Evolutionary conservation across 352 stramenopile species (phyloP), one percentile per base, ranked within the genome.

Genomic region (Phytophthora europaea): DNA sequence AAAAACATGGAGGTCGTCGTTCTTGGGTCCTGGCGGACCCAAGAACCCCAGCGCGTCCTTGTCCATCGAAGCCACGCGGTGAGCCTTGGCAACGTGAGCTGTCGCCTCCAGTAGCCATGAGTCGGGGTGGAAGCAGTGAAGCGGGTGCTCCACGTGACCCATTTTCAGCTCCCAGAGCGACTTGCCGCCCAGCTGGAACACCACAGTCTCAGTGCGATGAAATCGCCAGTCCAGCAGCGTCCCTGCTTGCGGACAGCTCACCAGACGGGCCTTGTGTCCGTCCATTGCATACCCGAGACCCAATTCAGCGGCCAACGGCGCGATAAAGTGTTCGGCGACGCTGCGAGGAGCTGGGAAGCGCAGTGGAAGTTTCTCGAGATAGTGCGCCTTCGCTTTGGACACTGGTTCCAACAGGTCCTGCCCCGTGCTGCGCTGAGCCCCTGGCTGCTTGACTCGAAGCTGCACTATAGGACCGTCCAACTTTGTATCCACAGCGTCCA

Each of bases 141-240:
- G 40, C 2, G 84, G 87, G 23, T 67, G 43, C 1, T 73, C 47
- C 22, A 89, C 52, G 15, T 34, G 13, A 3, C 53, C 58, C 20
- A 36, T 47, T 50, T 79, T 76, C 4, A 69, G 40, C 47, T 70
- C 81, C 78, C 80, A 89, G 26, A 62, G 1, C 1, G 62, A 36
- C 2, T 78, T 81, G 0, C 84, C 87, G 3, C 48, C 57, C 5
- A 91, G 61, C 15, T 78, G 70, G 15, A 94, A 72, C 3, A 87
- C 59, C 40, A 94, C 75, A 1, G 26, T 76, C 51, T 91, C 75
- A 0, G 45, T 65, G 15, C 63, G 69, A 38, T 81, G 75, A 38
- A 84, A 84, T n/a, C 74, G 83, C 84, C 82, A 92, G 10, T 80
- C 67, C 5, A 75, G n/a, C 60, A 67, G 34, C 6, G 38, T 16